phyloP scores from a whole-genome alignment of 805 yeast species.

The Teunomyces aglyptinius region DNA sequence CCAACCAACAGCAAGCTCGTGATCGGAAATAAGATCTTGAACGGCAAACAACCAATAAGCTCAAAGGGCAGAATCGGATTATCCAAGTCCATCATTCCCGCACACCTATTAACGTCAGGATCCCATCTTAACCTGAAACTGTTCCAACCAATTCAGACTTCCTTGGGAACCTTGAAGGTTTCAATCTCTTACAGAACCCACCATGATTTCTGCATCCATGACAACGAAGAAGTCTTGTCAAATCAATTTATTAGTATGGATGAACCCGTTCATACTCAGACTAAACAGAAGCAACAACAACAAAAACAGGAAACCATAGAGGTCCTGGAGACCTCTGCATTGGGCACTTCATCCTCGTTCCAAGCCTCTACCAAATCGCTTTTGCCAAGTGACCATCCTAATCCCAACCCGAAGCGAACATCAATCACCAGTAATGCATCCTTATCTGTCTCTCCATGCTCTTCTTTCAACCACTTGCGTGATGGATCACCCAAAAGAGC shows the following conservation, averaged over 20 bases:
- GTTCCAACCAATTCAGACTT: conserved; percentile 71
- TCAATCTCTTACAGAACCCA: conserved; percentile 80
- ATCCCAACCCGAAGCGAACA: conserved; percentile 10
- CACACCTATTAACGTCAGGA: conserved; percentile 30
- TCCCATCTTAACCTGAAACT: conserved; percentile 60
- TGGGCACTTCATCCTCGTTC: neutral
- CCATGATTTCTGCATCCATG: conserved; percentile 63
- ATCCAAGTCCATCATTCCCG: conserved; percentile 60
- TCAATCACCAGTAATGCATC: conserved; percentile 13
- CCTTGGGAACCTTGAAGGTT: conserved; percentile 68
- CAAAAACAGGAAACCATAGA: neutral
- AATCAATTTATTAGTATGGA: conserved; percentile 55
- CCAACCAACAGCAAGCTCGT: conserved; percentile 23
- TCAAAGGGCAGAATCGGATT: conserved; percentile 85
- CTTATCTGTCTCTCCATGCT: conserved; percentile 27
- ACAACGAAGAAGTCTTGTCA: conserved; percentile 62
- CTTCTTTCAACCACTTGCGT: conserved; percentile 10
- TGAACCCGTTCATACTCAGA: conserved; percentile 2
- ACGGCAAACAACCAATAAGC: conserved; percentile 75
- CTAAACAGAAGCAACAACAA: neutral
- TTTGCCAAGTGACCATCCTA: neutral
- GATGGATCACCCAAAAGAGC: conserved; percentile 8
- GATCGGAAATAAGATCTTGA: conserved; percentile 62
- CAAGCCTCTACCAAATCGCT: neutral
- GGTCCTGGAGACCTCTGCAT: neutral